Evolutionary conservation across 805 yeast species (phyloP), one percentile per base, ranked within the genome.

Genomic region (Diddensiella santjacobensis): DNA sequence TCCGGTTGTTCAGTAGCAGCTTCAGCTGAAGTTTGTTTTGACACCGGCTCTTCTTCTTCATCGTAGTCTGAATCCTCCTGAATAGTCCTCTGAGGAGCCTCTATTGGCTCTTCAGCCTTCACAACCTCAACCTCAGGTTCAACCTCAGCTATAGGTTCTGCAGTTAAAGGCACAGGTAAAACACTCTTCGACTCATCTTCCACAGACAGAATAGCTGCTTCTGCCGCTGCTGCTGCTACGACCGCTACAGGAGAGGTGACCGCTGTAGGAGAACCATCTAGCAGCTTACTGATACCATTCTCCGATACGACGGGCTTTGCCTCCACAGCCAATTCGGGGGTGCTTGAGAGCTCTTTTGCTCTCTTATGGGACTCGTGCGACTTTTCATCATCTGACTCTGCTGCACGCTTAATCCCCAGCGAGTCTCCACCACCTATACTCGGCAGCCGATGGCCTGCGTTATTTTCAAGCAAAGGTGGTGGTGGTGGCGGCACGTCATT

Each of bases 51-150:
- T 2, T 60, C 63, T 8, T 49, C 63, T 47, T 63, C 75, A 53
- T 74, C 79, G 55, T 72, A 72, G 51, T 72, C 67, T 44, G 70
- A 72, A 48, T 72, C 77, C 50, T 71, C 76, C 45, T 70, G 75
- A 19, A 72, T 67, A 48, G 68, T 62, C 46, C 77, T 62, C 33
- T 59, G 63, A 15, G 62, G 60, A 13, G 60, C 58, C 45, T 62
- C 65, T 3, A 53, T 40, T 10, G 41, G 45, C 48, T 40, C 49
- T 26, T 49, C 48, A 17, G 20, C 22, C 11, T 38, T 48, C 17
- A 11, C 19, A 19, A 8, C n/a, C 10, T 4, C 23, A 18, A 8
- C 13, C 47, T 22, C 37, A 11, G 33, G 22, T 35, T 8, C 38
- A 10, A 15, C 38, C 18, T 35, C 20, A 26, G 31, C 31, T 10